phyloP scores from a whole-genome alignment of 225 moss, liverwort and hornwort species.

The Lunularia cruciata region DNA sequence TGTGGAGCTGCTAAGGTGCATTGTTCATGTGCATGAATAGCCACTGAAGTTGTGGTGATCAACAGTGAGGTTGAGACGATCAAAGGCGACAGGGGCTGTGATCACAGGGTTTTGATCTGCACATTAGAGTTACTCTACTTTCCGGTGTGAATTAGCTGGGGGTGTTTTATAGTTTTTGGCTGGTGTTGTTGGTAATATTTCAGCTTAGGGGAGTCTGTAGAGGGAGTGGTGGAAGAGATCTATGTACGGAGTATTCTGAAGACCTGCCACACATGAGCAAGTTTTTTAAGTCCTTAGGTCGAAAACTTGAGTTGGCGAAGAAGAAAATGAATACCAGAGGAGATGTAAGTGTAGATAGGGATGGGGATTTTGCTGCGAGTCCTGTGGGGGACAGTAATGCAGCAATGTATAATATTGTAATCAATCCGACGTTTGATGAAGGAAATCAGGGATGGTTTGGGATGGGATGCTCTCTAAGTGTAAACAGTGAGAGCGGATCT shows the following conservation, averaged over 20 bases:
- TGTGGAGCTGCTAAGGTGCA: too few relatives aligned
- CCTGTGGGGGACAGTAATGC: background rate
- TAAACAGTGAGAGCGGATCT: conserved; percentile 51
- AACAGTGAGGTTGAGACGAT: too few relatives aligned
- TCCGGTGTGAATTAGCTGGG: too few relatives aligned
- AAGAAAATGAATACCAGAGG: conserved; percentile 28
- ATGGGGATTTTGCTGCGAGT: background rate
- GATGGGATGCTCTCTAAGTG: conserved; percentile 61
- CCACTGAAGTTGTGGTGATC: too few relatives aligned
- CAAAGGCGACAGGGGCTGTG: too few relatives aligned
- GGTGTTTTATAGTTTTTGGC: background rate
- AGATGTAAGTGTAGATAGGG: background rate
- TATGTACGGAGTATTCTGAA: conserved; percentile 1
- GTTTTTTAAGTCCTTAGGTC: conserved; percentile 27
- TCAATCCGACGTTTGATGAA: conserved; percentile 35
- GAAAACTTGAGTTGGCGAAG: conserved; percentile 38
- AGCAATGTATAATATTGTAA: conserved; percentile 35
- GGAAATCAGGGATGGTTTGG: conserved; percentile 45
- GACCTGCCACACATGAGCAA: conserved; percentile 28
- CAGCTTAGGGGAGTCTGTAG: background rate
- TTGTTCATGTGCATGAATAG: too few relatives aligned
- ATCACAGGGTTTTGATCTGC: too few relatives aligned
- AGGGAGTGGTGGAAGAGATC: background rate
- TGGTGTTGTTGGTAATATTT: background rate
- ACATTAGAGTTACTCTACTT: too few relatives aligned